These are phyloP conservation scores for Phalaenopsis hybrid DNA, from an alignment of 116 monocot genomes.

Conservation along the genomic window DNA sequence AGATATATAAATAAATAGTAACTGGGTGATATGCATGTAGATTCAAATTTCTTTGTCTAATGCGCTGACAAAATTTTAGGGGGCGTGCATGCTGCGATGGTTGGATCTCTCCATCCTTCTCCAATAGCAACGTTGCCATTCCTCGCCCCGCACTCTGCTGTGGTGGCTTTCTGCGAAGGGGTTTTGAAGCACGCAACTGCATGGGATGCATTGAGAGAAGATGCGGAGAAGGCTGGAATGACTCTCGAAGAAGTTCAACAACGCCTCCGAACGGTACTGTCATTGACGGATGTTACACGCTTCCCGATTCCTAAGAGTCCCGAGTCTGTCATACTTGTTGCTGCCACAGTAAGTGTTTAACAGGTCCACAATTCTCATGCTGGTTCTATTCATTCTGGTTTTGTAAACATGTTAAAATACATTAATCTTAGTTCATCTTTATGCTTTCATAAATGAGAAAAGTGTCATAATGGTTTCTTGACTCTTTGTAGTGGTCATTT, in stretches of 20 bases:
- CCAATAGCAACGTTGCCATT: conserved; percentile 89
- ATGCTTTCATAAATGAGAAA: not conserved
- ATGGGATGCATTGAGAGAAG: conserved; percentile 87
- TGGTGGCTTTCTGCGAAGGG: conserved; percentile 93
- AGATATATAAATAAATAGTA: too few relatives aligned
- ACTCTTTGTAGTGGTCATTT: too few relatives aligned
- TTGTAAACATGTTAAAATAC: not conserved
- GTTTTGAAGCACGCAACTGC: conserved; percentile 82
- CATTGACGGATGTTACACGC: conserved; percentile 87
- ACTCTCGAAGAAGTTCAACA: conserved; percentile 89
- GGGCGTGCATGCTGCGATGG: conserved; percentile 99
- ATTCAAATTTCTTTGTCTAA: not conserved
- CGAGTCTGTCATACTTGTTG: conserved; percentile 80
- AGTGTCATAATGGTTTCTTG: too few relatives aligned
- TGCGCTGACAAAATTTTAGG: conserved; percentile 22
- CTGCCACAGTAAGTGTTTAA: conserved; percentile 66
- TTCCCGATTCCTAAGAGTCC: conserved; percentile 93
- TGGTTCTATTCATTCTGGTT: not conserved
- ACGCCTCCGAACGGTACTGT: conserved; percentile 68
- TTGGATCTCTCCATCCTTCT: conserved; percentile 86
- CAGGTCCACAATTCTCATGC: not conserved
- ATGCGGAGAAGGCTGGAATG: conserved; percentile 58
- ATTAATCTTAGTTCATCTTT: not conserved
- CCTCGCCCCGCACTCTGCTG: conserved; percentile 94
- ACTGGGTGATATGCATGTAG: too few relatives aligned